Evolutionary conservation across 2,329 filamentous ascomycete species (phyloP).

Genomic region (Trichoderma simmonsii): DNA sequence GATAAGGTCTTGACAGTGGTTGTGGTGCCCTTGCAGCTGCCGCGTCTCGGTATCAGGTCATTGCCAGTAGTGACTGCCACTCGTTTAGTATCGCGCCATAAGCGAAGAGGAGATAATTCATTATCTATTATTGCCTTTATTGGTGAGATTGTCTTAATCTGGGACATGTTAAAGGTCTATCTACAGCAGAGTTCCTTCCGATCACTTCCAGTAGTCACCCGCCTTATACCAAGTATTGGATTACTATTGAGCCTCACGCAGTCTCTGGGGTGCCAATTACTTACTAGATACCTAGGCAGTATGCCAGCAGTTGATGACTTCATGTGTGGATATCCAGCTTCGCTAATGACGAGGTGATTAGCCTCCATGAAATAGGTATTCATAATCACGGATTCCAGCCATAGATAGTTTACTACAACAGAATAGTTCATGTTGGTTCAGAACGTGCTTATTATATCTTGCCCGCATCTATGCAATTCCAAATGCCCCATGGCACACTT

Average conservation of each 20-base stretch:
- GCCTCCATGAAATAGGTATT: background rate
- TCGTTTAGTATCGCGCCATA: background rate
- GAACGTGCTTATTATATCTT: background rate
- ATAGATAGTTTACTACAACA: background rate
- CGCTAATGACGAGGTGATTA: background rate
- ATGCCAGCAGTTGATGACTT: background rate
- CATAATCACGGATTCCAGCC: background rate
- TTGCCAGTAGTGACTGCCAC: background rate
- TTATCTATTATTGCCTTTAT: background rate
- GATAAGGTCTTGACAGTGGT: background rate
- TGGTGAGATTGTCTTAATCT: background rate
- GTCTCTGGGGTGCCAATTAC: background rate
- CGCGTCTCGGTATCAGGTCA: background rate
- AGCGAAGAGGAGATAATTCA: background rate
- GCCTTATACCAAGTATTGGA: background rate
- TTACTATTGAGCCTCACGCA: background rate
- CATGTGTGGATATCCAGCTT: background rate
- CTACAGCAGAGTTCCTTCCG: background rate
- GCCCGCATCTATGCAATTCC: background rate
- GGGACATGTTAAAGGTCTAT: background rate
- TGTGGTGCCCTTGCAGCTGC: background rate
- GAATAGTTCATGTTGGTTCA: background rate
- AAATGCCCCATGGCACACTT: background rate
- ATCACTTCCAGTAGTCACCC: background rate
- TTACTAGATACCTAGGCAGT: background rate